Evolutionary conservation across 2,329 filamentous ascomycete species (phyloP).

Genomic region (Blastomyces percursus): DNA sequence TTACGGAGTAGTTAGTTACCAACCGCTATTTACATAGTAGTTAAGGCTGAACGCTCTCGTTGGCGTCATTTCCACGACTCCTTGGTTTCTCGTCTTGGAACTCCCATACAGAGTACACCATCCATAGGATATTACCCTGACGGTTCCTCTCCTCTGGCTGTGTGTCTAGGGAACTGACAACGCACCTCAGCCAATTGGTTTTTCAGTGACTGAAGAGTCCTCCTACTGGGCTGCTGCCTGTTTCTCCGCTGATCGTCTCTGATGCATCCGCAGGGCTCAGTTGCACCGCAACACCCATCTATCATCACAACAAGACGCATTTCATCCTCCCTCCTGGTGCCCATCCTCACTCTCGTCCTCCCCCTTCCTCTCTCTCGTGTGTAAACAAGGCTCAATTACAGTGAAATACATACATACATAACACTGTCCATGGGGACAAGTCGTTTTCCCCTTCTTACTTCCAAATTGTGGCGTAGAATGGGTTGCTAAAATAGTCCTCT

Average conservation of each 20-base stretch:
- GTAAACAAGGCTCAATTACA: not conserved
- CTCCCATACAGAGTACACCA: no score
- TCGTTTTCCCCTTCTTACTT: not conserved
- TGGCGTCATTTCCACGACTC: no score
- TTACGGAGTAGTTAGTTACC: no score
- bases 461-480: not conserved
- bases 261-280: not conserved
- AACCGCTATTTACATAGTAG: no score
- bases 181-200: not conserved
- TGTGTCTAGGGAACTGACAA: not conserved
- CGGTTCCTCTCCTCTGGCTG: not conserved
- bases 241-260: not conserved
- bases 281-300: not conserved
- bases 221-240: not conserved
- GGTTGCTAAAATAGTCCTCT: not conserved
- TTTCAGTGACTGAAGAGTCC: not conserved
- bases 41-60: no score
- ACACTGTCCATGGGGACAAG: not conserved
- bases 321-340: not conserved
- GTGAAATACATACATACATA: not conserved
- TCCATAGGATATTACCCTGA: not conserved
- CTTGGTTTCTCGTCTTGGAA: no score
- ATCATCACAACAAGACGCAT: not conserved
- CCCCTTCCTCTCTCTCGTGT: not conserved
- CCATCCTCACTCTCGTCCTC: no score